These are phyloP conservation scores for Nitzschia palea DNA, from an alignment of 108 stramenopile species.

Conservation along the genomic window DNA sequence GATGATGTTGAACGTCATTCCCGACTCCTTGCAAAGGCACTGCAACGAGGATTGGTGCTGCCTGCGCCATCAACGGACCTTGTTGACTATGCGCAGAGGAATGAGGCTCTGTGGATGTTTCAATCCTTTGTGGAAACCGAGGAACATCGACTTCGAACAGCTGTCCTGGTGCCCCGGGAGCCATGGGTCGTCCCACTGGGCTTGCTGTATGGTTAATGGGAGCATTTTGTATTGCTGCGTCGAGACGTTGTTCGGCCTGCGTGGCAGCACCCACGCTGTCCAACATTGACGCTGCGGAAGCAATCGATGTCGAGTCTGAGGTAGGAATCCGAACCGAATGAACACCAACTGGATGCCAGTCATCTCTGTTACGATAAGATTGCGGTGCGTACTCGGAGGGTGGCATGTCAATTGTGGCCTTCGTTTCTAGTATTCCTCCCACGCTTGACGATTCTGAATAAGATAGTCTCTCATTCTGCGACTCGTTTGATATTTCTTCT, in stretches of 20 bases:
- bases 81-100: background rate
- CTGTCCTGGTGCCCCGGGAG: background rate
- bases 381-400: no score
- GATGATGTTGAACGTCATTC: background rate
- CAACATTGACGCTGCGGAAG: constrained; percentile 2
- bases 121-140: background rate
- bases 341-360: background rate
- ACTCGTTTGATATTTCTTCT: no score
- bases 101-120: background rate
- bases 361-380: no score
- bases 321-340: background rate
- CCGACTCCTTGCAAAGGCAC: background rate
- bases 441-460: background rate
- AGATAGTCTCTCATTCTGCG: no score
- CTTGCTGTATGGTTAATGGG: background rate
- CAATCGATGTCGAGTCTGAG: background rate
- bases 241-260: constrained; percentile 7
- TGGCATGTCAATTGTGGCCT: constrained; percentile 8
- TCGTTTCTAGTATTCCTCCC: background rate
- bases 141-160: no score
- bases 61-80: background rate
- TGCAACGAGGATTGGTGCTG: background rate
- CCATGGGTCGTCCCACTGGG: background rate
- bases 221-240: background rate
- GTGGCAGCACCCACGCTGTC: constrained; percentile 11